Conservation (phyloP, 345 rosid genomes). For the Angophora floribunda region DNA sequence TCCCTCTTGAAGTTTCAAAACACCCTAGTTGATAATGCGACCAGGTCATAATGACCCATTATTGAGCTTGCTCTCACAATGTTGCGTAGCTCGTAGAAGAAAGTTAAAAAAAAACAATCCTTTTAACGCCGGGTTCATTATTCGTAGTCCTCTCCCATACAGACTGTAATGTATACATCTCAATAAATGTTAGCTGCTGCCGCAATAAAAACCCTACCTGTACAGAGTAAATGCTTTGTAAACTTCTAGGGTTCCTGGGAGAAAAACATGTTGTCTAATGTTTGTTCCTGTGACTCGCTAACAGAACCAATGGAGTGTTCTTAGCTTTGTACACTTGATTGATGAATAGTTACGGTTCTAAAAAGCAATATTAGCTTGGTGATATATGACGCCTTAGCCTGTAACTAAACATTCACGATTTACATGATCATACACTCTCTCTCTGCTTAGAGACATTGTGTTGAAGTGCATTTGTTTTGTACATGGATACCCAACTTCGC, state of each 20-base stretch:
- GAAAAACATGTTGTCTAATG: not conserved
- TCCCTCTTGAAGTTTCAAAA: not conserved
- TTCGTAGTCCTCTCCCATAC: not conserved
- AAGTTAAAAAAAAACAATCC: not conserved
- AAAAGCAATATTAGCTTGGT: not conserved
- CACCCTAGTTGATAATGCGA: not conserved
- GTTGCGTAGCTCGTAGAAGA: not conserved
- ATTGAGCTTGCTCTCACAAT: not conserved
- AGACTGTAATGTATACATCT: not conserved
- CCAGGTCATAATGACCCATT: not conserved
- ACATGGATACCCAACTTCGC: not conserved
- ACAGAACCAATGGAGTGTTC: not conserved
- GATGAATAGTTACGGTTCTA: not conserved
- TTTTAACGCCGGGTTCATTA: not conserved
- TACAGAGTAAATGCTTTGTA: constrained; percentile 10
- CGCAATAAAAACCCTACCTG: constrained; percentile 26
- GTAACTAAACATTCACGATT: not conserved
- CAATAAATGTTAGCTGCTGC: not conserved
- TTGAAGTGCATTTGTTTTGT: not conserved
- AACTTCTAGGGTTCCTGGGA: not conserved
- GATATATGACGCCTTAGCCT: not conserved
- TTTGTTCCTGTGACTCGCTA: not conserved
- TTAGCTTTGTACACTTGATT: not conserved
- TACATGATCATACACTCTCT: not conserved
- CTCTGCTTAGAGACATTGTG: not conserved